Conservation (phyloP, 345 rosid genomes). For the Xanthoceras sorbifolium region DNA sequence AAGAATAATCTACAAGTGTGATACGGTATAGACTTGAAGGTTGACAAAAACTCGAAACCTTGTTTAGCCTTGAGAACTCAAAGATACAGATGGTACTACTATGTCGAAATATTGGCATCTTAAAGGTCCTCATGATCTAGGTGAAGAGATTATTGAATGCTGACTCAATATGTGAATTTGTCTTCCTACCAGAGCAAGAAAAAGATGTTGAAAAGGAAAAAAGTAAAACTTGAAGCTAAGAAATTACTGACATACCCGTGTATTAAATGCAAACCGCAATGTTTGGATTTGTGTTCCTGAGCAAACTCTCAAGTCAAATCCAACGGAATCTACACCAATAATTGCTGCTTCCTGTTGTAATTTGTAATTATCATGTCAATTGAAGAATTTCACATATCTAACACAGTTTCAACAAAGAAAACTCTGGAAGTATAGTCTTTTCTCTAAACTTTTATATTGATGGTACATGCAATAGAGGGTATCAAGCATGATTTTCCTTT, state of each 20-base stretch:
- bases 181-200: not conserved
- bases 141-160: not conserved
- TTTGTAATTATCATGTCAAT: slow-evolving; percentile 8
- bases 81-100: not conserved
- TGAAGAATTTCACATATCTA: not conserved
- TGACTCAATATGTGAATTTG: not conserved
- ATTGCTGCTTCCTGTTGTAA: slow-evolving; percentile 67
- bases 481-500: not conserved
- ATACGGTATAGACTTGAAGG: not conserved
- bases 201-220: not conserved
- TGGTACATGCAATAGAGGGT: not conserved
- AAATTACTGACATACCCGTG: slow-evolving; percentile 52
- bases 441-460: not conserved
- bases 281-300: slow-evolving; percentile 83
- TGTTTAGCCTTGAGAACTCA: not conserved
- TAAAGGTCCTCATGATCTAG: not conserved
- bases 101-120: not conserved
- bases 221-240: not conserved
- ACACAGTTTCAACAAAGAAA: not conserved
- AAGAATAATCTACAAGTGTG: not conserved
- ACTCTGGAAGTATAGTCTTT: not conserved
- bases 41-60: not conserved
- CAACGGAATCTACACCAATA: slow-evolving; percentile 71
- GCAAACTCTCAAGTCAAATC: slow-evolving; percentile 82
- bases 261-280: slow-evolving; percentile 66